Conservation (phyloP, 2,329 filamentous ascomycete species). For the Podosphaera fusca region DNA sequence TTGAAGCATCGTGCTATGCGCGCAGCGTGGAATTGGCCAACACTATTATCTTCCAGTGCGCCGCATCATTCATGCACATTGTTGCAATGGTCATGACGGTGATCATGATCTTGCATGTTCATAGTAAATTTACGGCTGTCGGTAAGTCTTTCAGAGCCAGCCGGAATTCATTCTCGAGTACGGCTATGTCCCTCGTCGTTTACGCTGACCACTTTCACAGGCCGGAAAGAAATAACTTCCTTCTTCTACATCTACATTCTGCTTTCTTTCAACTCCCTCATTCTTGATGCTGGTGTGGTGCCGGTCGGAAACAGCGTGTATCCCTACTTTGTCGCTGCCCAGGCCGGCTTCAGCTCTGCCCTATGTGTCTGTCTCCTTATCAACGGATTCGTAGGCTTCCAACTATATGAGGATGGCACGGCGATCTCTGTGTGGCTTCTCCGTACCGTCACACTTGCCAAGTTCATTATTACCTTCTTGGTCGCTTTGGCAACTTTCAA, state of each 20-base stretch:
- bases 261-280: conserved; percentile 66
- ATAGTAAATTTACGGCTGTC: conserved; percentile 94
- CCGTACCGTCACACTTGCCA: conserved; percentile 49
- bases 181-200: background rate
- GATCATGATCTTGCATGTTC: conserved; percentile 90
- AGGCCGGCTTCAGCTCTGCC: conserved; percentile 66
- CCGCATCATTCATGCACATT: conserved; percentile 81
- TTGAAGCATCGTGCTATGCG: conserved; percentile 79
- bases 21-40: conserved; percentile 91
- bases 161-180: background rate
- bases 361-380: conserved; percentile 76
- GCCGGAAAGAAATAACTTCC: conserved; percentile 47
- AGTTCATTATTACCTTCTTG: conserved; percentile 71
- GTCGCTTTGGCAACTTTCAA: conserved; percentile 86
- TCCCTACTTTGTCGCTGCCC: conserved; percentile 75
- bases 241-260: conserved; percentile 97
- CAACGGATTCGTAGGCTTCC: conserved; percentile 96
- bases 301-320: conserved; percentile 61
- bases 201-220: conserved; percentile 15
- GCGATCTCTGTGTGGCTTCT: conserved; percentile 84
- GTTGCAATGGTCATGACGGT: conserved; percentile 76
- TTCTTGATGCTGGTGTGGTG: conserved; percentile 81
- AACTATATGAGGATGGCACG: conserved; percentile 93
- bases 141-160: conserved; percentile 30
- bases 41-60: conserved; percentile 93